phyloP scores from a whole-genome alignment of 352 stramenopile species.

The Globisporangium mamillatum region DNA sequence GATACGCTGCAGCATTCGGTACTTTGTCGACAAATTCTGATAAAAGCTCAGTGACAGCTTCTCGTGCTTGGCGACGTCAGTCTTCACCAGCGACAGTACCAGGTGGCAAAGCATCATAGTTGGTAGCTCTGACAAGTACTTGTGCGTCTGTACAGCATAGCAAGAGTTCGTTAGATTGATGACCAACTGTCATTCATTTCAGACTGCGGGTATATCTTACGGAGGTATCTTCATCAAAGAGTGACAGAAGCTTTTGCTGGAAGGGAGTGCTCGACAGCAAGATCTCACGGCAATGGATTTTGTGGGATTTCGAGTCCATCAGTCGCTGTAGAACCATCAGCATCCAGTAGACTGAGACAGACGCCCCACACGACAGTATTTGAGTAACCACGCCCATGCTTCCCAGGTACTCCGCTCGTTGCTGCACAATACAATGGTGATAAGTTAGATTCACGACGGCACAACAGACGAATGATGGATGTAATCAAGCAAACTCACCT shows the following conservation, averaged over 20 bases:
- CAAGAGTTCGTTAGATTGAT: neutral
- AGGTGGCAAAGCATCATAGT: slow-evolving; percentile 81
- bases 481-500: slow-evolving; percentile 35
- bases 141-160: slow-evolving; percentile 35
- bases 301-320: slow-evolving; percentile 64
- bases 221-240: slow-evolving; percentile 70
- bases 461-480: neutral
- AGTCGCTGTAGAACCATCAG: slow-evolving; percentile 63
- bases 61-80: slow-evolving; percentile 59
- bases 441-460: slow-evolving; percentile 9
- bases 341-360: slow-evolving; percentile 73
- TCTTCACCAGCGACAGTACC: slow-evolving; percentile 63
- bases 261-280: slow-evolving; percentile 66
- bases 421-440: slow-evolving; percentile 29
- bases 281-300: slow-evolving; percentile 50
- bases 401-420: slow-evolving; percentile 65
- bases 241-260: slow-evolving; percentile 51
- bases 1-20: slow-evolving; percentile 74
- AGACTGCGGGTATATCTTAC: slow-evolving; percentile 21
- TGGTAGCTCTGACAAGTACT: slow-evolving; percentile 63
- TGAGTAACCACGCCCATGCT: slow-evolving; percentile 43
- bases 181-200: slow-evolving; percentile 5
- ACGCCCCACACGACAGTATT: slow-evolving; percentile 48
- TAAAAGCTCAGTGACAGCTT: slow-evolving; percentile 64
- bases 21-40: slow-evolving; percentile 68